Base-by-base conservation (phyloP, 2,329 filamentous ascomycete species). In the Decorospora gaudefroyi region DNA sequence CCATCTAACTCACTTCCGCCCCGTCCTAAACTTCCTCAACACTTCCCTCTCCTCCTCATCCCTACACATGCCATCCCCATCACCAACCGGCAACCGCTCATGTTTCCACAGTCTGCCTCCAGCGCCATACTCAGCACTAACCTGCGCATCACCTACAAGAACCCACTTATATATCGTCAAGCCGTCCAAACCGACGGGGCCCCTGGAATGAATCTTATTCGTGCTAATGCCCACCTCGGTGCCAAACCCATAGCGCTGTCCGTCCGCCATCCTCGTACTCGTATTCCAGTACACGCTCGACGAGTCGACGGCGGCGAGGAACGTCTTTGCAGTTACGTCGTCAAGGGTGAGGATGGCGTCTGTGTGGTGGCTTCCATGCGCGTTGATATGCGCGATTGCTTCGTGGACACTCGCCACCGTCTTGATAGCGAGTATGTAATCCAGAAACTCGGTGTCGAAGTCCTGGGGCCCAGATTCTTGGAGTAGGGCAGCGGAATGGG, bases 171-270 rank as follows among this genome's bases (percentile, higher is more conserved):
- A 96, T 51, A 97, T 97, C 68, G 90, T 96, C 69, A 99, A 73
- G 0, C 93, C 93, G 65, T 97, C 93, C 38, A 99, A 75, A 1
- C 93, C 93, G 4, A 99, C 93, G 0, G 93, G 93, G 0, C 93
- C 93, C 36, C 93, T 79, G 1, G 89, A 88, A 69, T 99, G 93
- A 53, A 99, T 96, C 77, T 97, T 99, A 77, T 96, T 99, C 35
- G 93, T 99, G 74, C 88, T 95, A 72, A 99, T 97, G 41, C 93
- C 93, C 16, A 99, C 93, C 74, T 99, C 93, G 0, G 93, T 97
- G 33, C 93, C 93, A 72, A 99, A 99, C 6, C 93, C 93, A 69
- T 95, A 97, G 28, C 93, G 81, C 87, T 95, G 96, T 6, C 93
- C 93, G 69, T 99, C 93, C 4, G 91, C 90, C 74, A 99, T 92